Evolutionary conservation across 2,329 filamentous ascomycete species (phyloP), one percentile per base, ranked within the genome.

Genomic region (Penicillium vulpinum): DNA sequence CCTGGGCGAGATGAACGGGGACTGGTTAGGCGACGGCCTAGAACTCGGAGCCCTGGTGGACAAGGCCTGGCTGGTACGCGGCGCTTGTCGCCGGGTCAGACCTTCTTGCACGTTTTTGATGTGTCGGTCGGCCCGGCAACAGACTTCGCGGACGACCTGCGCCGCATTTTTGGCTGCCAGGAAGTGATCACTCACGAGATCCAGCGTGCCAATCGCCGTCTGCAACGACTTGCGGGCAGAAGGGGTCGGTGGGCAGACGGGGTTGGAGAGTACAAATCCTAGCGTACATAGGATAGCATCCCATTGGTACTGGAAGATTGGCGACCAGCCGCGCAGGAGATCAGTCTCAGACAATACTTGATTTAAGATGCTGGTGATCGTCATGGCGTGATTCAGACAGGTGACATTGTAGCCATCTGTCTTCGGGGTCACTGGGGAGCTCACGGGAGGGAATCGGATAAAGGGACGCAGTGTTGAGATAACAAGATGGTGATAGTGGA

Each of bases 401-500:
- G 44, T 33, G 21, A 46, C 33, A 21, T 46, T 46, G 44, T 46
- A 31, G 11, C 18, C 18, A 9, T 46, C 44, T 5, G 44, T 46
- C 28, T 21, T 18, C 22, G 44, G 44, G 18, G 44, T 46, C 28
- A 33, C 4, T 2, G 44, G 33, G 4, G 44, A 46, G 28, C 49
- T 44, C 2, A 57, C 33, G n/a, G 59, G 47, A 5, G 50, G 65
- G 33, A 78, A 78, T 38, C 66, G 67, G 49, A 80, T 72, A 46
- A 78, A 76, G 0, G 75, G 70, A 4, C 77, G 73, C 53, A 75
- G 75, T 10, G 76, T 67, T 52, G 70, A 74, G 35, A 73, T 66
- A 43, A 60, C 58, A 2, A 78, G 59, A 47, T 75, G 70, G 54
- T 79, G 77, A 62, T 78, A 79, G 15, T 75, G 51, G 4, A 78